Conservation (phyloP, 768 basidiomycete genomes). For the Boletus sensibilis region DNA sequence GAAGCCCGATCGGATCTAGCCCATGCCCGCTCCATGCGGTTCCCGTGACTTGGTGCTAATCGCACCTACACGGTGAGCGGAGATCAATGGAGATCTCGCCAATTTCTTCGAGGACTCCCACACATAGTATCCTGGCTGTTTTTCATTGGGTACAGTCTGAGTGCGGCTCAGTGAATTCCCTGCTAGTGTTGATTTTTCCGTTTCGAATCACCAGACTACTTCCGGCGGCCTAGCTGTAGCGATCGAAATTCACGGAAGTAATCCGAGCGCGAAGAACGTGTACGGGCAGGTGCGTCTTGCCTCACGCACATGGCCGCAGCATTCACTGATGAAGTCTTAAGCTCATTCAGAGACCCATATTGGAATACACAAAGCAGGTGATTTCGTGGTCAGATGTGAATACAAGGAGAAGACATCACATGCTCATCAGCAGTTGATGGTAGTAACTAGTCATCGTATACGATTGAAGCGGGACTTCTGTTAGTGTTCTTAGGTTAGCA, state of each 20-base stretch:
- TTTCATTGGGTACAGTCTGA: no score
- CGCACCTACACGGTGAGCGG: background rate
- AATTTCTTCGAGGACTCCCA: background rate
- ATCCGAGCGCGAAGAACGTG: no score
- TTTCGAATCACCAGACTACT: no score
- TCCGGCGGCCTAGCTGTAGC: no score
- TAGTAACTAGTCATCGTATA: conserved; percentile 19
- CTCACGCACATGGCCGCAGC: background rate
- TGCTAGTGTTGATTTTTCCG: no score
- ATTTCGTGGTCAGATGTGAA: background rate
- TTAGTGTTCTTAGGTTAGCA: background rate
- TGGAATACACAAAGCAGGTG: background rate
- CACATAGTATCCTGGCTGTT: no score
- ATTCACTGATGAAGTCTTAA: background rate
- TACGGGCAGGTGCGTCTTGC: background rate
- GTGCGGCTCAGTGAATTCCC: no score
- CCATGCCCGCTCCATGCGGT: conserved; percentile 5
- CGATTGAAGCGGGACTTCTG: conserved; percentile 23
- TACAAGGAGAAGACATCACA: background rate
- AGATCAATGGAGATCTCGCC: background rate
- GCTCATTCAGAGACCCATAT: background rate
- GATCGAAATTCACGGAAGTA: no score
- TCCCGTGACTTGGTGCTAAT: background rate
- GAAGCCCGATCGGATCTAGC: conserved; percentile 9
- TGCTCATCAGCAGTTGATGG: background rate